Evolutionary conservation across 257 asterid species (phyloP).

Genomic region (Lantana camara): DNA sequence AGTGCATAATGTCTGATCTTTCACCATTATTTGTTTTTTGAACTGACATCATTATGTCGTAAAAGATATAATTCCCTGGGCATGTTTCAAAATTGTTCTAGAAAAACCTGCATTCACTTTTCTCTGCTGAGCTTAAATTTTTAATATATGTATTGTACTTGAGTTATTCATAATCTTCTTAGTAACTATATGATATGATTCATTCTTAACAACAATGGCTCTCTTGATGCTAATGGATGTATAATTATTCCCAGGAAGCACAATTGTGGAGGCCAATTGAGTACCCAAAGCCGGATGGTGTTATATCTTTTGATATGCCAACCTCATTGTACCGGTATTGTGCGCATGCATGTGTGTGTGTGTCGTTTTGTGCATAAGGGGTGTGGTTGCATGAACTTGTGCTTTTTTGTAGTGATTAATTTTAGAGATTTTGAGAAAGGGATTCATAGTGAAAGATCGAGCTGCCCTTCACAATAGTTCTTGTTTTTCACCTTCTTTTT

Average conservation of each 20-base stretch:
- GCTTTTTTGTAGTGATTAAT: too few relatives aligned
- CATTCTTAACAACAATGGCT: not conserved
- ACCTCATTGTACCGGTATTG: conserved; percentile 90
- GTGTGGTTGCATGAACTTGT: too few relatives aligned
- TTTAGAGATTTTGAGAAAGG: too few relatives aligned
- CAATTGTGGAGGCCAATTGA: conserved; percentile 53
- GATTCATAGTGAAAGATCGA: not conserved
- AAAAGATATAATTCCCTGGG: not conserved
- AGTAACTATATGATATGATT: not conserved
- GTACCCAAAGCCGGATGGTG: conserved; percentile 93
- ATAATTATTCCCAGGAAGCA: conserved; percentile 68
- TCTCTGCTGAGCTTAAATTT: not conserved
- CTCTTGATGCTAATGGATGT: conserved; percentile 22
- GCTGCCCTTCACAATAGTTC: too few relatives aligned
- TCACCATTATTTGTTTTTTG: not conserved
- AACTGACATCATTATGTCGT: not conserved
- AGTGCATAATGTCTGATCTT: not conserved
- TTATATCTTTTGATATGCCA: conserved; percentile 77
- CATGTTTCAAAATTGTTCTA: not conserved
- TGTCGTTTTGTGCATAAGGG: too few relatives aligned
- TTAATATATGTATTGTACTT: not conserved
- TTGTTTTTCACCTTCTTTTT: not conserved
- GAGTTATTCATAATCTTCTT: not conserved
- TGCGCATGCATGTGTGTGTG: too few relatives aligned
- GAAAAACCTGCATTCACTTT: not conserved